Evolutionary conservation across 2,329 filamentous ascomycete genomes (phyloP), one percentile per base, ranked within the genome.

Genomic region (Alternaria brassicae): DNA sequence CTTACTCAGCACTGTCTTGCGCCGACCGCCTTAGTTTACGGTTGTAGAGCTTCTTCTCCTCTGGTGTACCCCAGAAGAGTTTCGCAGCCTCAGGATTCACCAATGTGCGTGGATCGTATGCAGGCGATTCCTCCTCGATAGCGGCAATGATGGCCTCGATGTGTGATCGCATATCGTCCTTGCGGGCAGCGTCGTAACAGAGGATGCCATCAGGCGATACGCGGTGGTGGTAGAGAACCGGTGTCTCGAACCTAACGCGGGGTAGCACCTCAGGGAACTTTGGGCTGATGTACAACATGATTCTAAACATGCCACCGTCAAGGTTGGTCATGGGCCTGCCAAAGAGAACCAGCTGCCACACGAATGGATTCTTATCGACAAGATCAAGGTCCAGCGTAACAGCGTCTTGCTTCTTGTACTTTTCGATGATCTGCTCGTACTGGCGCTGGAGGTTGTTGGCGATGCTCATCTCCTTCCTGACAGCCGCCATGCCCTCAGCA

Each of bases 281-380:
- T 6, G 92, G 89, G 69, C 92, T 96, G 70, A 98, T 89, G 70
- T 83, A 84, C 55, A 98, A 83, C 69, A 85, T 89, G 76, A 97
- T 89, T 61, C 87, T 87, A 81, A 98, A 94, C 61, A 98, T 85
- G 2, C 94, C 73, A 15, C 93, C 94, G 69, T 98, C 94, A 2
- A 98, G 86, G 67, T 96, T 93, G 6, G 93, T 96, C 90, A 95
- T 96, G 0, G 93, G 92, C 54, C 89, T 87, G 25, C 95, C 95
- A 74, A 97, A 96, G 75, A 97, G 93, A 1, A 92, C 95, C 60
- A 98, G 77, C 19, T 85, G 78, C 95, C 95, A 98, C 19, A 94
- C 84, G 72, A 97, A 97, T 0, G 94, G 93, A 70, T 97, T 98
- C 37, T 84, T 86, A 64, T 95, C 84, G 28, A 91, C 88, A 6